phyloP scores from a whole-genome alignment of 441 rosid genomes.

The Eruca vesicaria region DNA sequence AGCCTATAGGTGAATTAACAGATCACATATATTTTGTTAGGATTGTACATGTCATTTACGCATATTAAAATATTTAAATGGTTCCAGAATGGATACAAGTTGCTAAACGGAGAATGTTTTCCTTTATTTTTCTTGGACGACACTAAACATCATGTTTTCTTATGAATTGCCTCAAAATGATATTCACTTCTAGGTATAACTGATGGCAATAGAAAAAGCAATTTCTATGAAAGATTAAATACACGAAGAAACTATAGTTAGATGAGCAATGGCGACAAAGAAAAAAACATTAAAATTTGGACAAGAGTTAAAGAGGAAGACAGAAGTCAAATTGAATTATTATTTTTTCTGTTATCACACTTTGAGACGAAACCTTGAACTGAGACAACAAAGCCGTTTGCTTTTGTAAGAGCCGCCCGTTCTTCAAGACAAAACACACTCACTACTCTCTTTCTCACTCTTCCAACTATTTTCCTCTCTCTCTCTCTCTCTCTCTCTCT shows the following conservation, averaged over 20 bases:
- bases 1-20: not conserved
- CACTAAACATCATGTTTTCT: not conserved
- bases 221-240: not conserved
- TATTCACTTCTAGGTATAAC: conserved; percentile 5
- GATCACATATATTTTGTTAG: not conserved
- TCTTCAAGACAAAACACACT: conserved; percentile 33
- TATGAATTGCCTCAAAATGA: not conserved
- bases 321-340: conserved; percentile 16
- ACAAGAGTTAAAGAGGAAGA: not conserved
- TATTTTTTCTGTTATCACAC: conserved; percentile 29
- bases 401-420: conserved; percentile 30
- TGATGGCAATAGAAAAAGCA: conserved; percentile 18
- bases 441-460: conserved; percentile 16
- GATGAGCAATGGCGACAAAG: conserved; percentile 11
- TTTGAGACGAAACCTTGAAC: conserved; percentile 17
- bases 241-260: conserved; percentile 19
- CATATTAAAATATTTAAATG: not conserved
- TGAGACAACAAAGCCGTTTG: conserved; percentile 13
- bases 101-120: not conserved
- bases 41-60: not conserved
- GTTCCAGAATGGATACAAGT: not conserved
- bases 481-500: conserved; percentile 22
- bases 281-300: not conserved
- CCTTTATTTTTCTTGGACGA: not conserved
- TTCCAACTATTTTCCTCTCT: no score